A percentile compares a stretch with the other conserved stretches of the same genome.
These are phyloP conservation scores for Trametes maxima DNA, from an alignment of 768 basidiomycete species.

Conservation along the genomic window DNA sequence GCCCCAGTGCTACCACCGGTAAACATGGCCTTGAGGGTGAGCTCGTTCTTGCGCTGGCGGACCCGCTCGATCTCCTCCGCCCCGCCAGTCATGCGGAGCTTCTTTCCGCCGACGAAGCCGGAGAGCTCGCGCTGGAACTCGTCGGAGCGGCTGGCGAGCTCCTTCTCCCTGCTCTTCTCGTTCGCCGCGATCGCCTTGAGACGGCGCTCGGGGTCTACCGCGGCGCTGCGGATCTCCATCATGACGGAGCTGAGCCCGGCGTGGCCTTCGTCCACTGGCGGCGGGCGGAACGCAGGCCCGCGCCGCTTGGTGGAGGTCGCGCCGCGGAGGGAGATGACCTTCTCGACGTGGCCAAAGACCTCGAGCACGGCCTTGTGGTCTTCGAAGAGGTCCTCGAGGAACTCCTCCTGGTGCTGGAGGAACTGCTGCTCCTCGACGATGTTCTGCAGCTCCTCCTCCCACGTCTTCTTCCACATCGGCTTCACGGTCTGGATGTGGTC, in stretches of 20 bases:
- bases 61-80: constrained; percentile 90
- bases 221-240: constrained; percentile 85
- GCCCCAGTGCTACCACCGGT: constrained; percentile 31
- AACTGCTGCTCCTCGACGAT: constrained; percentile 98
- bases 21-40: constrained; percentile 91
- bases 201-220: constrained; percentile 79
- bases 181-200: constrained; percentile 93
- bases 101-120: constrained; percentile 87
- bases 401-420: constrained; percentile 89
- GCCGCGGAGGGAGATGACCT: constrained; percentile 75
- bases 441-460: constrained; percentile 94
- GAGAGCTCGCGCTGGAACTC: constrained; percentile 83
- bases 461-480: constrained; percentile 99
- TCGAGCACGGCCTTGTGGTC: constrained; percentile 89
- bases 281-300: constrained; percentile 51
- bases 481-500: constrained; percentile 88
- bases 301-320: constrained; percentile 42
- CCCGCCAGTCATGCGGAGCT: constrained; percentile 93
- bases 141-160: constrained; percentile 71
- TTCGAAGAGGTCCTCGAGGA: constrained; percentile 84
- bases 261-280: constrained; percentile 67
- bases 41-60: constrained; percentile 80
- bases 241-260: constrained; percentile 76
- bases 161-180: constrained; percentile 77
- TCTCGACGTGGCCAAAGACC: constrained; percentile 89